A percentile compares a stretch with the other conserved stretches of the same genome.
These are phyloP conservation scores for Dactylonectria macrodidyma DNA, from an alignment of 2,329 filamentous ascomycete genomes.

Conservation along the genomic window DNA sequence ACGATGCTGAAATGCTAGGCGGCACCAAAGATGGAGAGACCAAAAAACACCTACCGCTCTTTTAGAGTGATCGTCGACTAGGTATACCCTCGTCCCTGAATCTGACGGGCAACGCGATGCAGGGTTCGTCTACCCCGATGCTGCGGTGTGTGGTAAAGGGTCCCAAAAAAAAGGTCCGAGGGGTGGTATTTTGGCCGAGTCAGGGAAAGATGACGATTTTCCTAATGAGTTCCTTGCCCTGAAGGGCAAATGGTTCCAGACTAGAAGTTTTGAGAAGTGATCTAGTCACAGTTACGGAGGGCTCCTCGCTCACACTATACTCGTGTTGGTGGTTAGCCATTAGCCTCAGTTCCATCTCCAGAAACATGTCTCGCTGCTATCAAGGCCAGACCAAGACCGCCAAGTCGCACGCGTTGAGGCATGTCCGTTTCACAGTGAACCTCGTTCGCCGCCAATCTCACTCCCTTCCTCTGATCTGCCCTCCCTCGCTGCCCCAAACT, in stretches of 20 bases:
- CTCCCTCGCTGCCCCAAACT: conserved; percentile 11
- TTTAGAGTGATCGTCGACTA: conserved; percentile 41
- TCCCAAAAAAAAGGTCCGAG: not conserved
- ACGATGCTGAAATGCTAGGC: conserved; percentile 32
- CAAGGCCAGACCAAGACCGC: not conserved
- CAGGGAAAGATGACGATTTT: conserved; percentile 2
- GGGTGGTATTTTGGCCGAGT: not conserved
- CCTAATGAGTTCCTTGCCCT: conserved; percentile 13
- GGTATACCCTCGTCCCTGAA: conserved; percentile 28
- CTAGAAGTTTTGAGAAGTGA: not conserved
- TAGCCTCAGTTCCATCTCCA: conserved; percentile 1
- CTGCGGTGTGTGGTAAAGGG: conserved; percentile 8
- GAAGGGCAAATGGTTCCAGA: conserved; percentile 7
- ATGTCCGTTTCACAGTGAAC: conserved; percentile 12
- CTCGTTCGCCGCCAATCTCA: not conserved
- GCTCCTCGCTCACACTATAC: conserved; percentile 7
- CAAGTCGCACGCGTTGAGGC: not conserved
- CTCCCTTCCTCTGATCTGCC: conserved; percentile 7
- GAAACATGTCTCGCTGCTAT: not conserved
- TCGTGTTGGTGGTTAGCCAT: not conserved
- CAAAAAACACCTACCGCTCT: conserved; percentile 30
- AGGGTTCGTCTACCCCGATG: conserved; percentile 17
- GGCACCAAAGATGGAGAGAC: conserved; percentile 31
- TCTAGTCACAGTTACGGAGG: conserved; percentile 20
- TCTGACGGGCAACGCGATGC: conserved; percentile 7